A percentile compares a stretch with the other conserved stretches of the same genome.
Conservation (phyloP, 2,329 filamentous ascomycete genomes). For the Neurospora sp. region DNA sequence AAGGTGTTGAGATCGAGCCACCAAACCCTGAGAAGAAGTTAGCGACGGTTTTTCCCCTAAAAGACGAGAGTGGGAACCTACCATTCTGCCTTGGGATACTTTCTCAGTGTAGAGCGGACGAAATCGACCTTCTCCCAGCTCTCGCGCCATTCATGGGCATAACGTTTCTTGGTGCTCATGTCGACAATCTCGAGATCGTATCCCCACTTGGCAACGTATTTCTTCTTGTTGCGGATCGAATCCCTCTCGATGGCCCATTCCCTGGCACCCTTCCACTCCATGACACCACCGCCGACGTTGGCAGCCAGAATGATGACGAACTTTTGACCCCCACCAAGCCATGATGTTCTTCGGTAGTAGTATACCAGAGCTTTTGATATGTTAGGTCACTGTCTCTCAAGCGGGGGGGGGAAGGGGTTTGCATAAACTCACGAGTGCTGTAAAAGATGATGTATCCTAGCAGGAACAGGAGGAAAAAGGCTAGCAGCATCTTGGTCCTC, state of each 20-base stretch:
- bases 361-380: constrained; percentile 38
- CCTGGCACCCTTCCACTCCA: constrained; percentile 96
- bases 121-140: constrained; percentile 99
- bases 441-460: constrained; percentile 58
- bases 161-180: constrained; percentile 97
- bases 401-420: constrained; percentile 2
- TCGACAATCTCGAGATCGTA: constrained; percentile 95
- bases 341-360: constrained; percentile 61
- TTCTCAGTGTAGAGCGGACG: constrained; percentile 76
- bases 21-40: constrained; percentile 67
- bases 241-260: constrained; percentile 98
- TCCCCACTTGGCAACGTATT: constrained; percentile 79
- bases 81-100: constrained; percentile 96
- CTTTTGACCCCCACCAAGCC: constrained; percentile 77
- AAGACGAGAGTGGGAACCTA: constrained; percentile 33
- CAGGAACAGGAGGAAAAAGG: constrained; percentile 50
- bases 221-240: constrained; percentile 89
- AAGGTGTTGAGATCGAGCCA: constrained; percentile 97
- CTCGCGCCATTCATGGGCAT: constrained; percentile 97
- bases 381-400: background rate
- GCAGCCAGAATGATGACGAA: constrained; percentile 89
- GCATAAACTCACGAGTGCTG: constrained; percentile 55
- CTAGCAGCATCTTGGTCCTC: constrained; percentile 53
- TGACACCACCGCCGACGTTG: constrained; percentile 91
- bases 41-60: constrained; percentile 5